Base-by-base conservation (phyloP, 2,329 filamentous ascomycete species). In the Aspergillus caelatus region DNA sequence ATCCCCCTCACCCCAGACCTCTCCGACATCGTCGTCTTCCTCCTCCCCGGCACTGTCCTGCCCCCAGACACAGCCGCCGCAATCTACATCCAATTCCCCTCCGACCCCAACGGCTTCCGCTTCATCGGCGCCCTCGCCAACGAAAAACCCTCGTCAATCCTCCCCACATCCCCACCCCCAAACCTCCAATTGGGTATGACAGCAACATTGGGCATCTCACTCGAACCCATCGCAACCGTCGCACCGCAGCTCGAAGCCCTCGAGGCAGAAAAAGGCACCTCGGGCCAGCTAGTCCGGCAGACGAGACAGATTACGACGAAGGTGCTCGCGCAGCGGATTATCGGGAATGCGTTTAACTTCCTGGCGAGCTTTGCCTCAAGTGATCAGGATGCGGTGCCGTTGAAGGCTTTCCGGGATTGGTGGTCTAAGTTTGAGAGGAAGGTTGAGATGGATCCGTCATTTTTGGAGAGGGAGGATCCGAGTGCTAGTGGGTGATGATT, bases 321-420 rank as follows among this genome's bases (percentile, higher is more conserved):
- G 67, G 82, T 93, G 2, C 84, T 99, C 28, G 95, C 95, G 34
- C 93, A 98, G 79, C 85, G 92, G 67, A 97, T 99, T 71, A 98
- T 99, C 72, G 91, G 92, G 71, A 97, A 97, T 78, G 95, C 94
- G 16, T 99, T 98, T 79, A 97, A 99, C 79, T 98, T 97, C 77
- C 83, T 99, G 62, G 89, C 94, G 4, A 91, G 93, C 71, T 98
- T 96, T 82, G 92, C 90, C 64, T 87, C 88, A 43, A 85, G 85
- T 62, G 82, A 79, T 69, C 74, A 98, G 76, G 91, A 96, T 14
- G 92, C 19, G 26, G 48, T 99, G 28, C 94, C 95, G n/a, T 80
- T 99, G 67, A 95, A 92, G 80, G 92, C 91, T 6, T 99, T 99
- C 77, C 91, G 96, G 80, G 93, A 96, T 63, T 99, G 96, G 95